Conservation (phyloP, 2,329 filamentous ascomycete species). For the Neurospora sp. region DNA sequence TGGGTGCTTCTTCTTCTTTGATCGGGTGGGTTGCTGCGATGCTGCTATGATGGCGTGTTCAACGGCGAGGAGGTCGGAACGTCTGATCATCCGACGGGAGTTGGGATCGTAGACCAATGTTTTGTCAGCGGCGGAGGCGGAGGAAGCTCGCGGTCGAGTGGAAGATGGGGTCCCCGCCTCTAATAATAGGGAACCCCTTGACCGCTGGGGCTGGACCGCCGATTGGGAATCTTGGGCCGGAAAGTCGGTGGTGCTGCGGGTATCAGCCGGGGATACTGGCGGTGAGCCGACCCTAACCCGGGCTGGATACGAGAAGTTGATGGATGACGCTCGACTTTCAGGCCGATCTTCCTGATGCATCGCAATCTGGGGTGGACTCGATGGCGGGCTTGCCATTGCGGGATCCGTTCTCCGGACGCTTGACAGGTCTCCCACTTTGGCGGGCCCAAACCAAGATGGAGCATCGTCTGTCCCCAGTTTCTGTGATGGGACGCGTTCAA, state of each 20-base stretch:
- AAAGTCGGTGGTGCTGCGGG: conserved; percentile 1
- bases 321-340: conserved; percentile 37
- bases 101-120: conserved; percentile 55
- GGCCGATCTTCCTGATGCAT: conserved; percentile 23
- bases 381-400: conserved; percentile 26
- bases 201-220: conserved; percentile 4
- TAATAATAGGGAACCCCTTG: background rate
- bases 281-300: conserved; percentile 32
- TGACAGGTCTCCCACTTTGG: conserved; percentile 31
- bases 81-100: conserved; percentile 51
- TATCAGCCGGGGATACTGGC: conserved; percentile 21
- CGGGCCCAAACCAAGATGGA: conserved; percentile 40
- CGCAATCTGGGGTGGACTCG: conserved; percentile 14
- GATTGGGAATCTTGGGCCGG: background rate
- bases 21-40: conserved; percentile 24
- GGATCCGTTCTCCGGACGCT: conserved; percentile 37
- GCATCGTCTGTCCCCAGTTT: conserved; percentile 30
- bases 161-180: conserved; percentile 13
- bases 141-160: conserved; percentile 16
- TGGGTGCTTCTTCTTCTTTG: conserved; percentile 28
- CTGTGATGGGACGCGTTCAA: conserved; percentile 44
- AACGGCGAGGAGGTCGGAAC: conserved; percentile 30
- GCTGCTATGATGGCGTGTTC: conserved; percentile 32
- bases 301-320: conserved; percentile 51
- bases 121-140: conserved; percentile 24